phyloP scores from a whole-genome alignment of 805 yeast genomes.

The Kazachstania psychrophila region DNA sequence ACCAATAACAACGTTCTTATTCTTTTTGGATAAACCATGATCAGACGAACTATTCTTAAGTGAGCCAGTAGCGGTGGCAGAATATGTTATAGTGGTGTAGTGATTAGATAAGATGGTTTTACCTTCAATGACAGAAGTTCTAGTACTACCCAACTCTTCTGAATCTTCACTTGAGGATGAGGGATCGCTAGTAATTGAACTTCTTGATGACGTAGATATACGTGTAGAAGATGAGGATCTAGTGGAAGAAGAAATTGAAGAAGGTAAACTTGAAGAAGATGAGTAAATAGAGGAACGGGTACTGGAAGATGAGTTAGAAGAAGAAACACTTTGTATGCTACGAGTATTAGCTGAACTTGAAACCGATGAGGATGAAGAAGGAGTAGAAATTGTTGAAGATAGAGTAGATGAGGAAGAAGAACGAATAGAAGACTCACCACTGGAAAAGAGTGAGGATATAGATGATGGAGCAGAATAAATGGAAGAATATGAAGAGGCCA shows the following conservation, averaged over 20 bases:
- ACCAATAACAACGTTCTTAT: conserved; percentile 50
- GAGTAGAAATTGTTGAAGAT: neutral
- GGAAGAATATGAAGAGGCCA: too few species aligned
- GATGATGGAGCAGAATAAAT: neutral
- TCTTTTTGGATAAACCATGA: conserved; percentile 37
- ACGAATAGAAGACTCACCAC: neutral
- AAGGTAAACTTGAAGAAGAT: neutral
- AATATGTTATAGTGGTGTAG: conserved; percentile 24
- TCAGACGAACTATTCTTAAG: conserved; percentile 13
- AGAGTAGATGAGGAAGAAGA: neutral
- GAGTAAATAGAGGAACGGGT: neutral
- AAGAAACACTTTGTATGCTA: neutral
- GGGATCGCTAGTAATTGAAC: conserved; percentile 5
- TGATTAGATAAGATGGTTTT: conserved; percentile 26
- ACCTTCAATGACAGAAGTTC: conserved; percentile 23
- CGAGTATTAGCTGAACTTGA: neutral
- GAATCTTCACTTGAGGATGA: conserved; percentile 9
- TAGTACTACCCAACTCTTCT: conserved; percentile 6
- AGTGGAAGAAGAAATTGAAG: conserved; percentile 2
- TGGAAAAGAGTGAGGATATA: neutral
- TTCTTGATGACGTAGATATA: conserved; percentile 5
- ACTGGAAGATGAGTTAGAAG: neutral
- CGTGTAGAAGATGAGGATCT: conserved; percentile 6
- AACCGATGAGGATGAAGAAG: neutral
- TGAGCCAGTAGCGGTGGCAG: conserved; percentile 19